Evolutionary conservation across 1,284 basidiomycete genomes (phyloP), one percentile per base, ranked within the genome.

Genomic region (Leccinum brunneo-olivaceum): DNA sequence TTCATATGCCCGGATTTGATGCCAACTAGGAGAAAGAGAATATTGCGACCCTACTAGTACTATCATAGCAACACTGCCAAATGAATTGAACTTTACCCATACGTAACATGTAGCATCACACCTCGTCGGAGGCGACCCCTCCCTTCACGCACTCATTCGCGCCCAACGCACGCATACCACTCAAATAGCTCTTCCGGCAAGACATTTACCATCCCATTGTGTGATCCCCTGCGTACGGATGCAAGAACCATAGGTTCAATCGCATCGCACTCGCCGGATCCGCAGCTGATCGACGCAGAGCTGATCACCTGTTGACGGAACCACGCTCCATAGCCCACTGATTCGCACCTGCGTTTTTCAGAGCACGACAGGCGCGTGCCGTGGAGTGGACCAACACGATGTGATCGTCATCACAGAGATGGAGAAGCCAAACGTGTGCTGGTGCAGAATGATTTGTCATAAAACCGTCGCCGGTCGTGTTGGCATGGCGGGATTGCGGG

Each of bases 171-270:
- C n/a, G n/a, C n/a, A n/a, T n/a, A 28, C 18, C 1, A 28, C 25
- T 51, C 45, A 25, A 51, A 47, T 18, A 42, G 3, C 20, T 25
- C 25, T 5, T 27, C 20, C 25, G 39, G 39, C 23, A 51, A 51
- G 12, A 34, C 29, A 28, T 27, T 25, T 18, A 27, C 20, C 34
- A 35, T 34, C 14, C 12, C 20, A n/a, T n/a, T 12, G 8, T 23
- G n/a, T 47, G 48, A 18, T 36, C 35, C 10, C 24, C 49, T 35
- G 39, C 28, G 23, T 51, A 48, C 8, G 40, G 41, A 24, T 47
- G 35, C 32, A 47, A 28, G 24, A 16, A 41, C 19, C 7, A 34
- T 10, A 32, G 32, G 14, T 39, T 35, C 39, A 45, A n/a, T n/a
- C 19, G 34, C 16, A 21, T 39, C 9, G 39, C 6, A 6, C 48